Evolutionary conservation across 805 yeast genomes (phyloP), one percentile per base, ranked within the genome.

Genomic region (Candida lessepsii): DNA sequence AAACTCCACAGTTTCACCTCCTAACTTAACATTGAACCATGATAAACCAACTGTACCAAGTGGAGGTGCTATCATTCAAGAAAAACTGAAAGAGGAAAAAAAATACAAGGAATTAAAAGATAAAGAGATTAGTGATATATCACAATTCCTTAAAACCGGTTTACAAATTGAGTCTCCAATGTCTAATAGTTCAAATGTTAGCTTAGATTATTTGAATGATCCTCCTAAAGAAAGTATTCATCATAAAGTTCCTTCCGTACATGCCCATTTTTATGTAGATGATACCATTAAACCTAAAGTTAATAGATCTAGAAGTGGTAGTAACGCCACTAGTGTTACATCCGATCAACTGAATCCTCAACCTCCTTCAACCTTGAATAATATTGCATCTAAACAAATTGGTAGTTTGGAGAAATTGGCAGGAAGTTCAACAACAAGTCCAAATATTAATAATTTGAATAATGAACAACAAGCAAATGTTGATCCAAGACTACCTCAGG

Each of bases 221-320:
- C 68, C 70, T 3, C 72, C 73, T 4, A 49, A 38, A 10, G 57
- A 53, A 8, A 48, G 53, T 25, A 35, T 47, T 2, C 83, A 76
- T 52, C 75, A 76, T 49, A 75, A 78, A 56, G 56, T 74, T 15
- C 73, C 84, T 13, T 75, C 86, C 1, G 81, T 82, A 46, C 95
- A 86, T 61, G 89, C 93, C 0, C 95, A 85, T 60, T 86, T 86
- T 56, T 75, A 73, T 49, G 80, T 79, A 8, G 85, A 81, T 45
- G 90, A 84, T 41, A 70, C 83, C 1, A 56, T 78, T n/a, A 81
- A 77, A 52, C 57, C 50, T 8, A 67, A 65, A 41, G 41, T 52
- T 4, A 59, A 47, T 38, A 41, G 71, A 28, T 65, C 71, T 2
- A 54, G 74, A 40, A 67, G 72, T 47, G 69, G 70, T 6, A 66